A percentile compares a stretch with the other conserved stretches of the same genome.
Evolutionary conservation across 371 early-diverging fungal genomes (phyloP).

Genomic region (Phascolomyces articulosus): DNA sequence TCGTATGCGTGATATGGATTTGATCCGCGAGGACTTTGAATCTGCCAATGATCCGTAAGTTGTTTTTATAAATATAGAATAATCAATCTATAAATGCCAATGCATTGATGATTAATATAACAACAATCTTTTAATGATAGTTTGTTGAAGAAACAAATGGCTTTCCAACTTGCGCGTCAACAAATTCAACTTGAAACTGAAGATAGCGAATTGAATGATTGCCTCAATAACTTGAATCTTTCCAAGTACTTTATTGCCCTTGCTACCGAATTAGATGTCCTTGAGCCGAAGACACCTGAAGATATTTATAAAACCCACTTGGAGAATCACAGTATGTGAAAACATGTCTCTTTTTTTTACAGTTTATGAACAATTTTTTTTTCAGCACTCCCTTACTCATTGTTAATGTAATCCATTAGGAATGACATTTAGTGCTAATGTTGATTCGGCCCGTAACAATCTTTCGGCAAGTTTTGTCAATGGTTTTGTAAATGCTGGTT

Average conservation of each 20-base stretch:
- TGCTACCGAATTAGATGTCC: constrained; percentile 91
- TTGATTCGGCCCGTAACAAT: constrained; percentile 95
- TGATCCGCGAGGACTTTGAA: constrained; percentile 91
- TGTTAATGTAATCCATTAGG: constrained; percentile 20
- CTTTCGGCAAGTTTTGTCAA: constrained; percentile 97
- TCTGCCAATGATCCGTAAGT: constrained; percentile 81
- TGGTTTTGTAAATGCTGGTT: constrained; percentile 97
- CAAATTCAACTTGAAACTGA: constrained; percentile 82
- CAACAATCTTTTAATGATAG: no score
- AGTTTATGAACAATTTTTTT: neutral
- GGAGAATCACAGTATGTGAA: constrained; percentile 80
- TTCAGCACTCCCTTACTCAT: neutral
- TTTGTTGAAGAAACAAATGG: constrained; percentile 89
- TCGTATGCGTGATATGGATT: constrained; percentile 76
- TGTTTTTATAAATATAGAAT: neutral
- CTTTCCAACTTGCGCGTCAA: constrained; percentile 92
- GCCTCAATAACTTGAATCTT: constrained; percentile 86
- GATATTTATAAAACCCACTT: constrained; percentile 97
- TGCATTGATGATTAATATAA: no score
- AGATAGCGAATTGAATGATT: constrained; percentile 81
- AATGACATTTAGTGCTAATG: constrained; percentile 65
- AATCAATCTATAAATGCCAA: no score
- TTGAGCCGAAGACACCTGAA: constrained; percentile 95
- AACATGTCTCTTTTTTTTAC: neutral
- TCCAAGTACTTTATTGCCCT: constrained; percentile 86